These are phyloP conservation scores for Blastobotrys arbuscula DNA, from an alignment of 1,139 yeast genomes.

Conservation along the genomic window DNA sequence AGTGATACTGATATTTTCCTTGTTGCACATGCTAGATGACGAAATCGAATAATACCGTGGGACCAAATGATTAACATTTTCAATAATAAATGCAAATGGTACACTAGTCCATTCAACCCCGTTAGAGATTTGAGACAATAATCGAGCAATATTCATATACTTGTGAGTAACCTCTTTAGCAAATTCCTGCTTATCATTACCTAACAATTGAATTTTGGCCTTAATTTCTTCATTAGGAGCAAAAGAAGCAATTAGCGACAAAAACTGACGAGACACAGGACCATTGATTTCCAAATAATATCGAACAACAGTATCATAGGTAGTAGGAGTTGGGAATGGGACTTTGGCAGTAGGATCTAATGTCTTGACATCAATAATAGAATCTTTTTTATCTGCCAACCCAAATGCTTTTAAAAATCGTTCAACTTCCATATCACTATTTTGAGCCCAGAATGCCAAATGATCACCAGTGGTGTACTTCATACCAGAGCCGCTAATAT, in stretches of 20 bases:
- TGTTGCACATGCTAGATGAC: constrained; percentile 77
- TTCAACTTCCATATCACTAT: constrained; percentile 67
- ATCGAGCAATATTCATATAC: constrained; percentile 71
- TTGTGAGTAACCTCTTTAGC: constrained; percentile 57
- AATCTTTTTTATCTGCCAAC: constrained; percentile 47
- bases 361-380: constrained; percentile 60
- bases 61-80: constrained; percentile 72
- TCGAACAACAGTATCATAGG: constrained; percentile 80
- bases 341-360: constrained; percentile 69
- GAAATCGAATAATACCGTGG: constrained; percentile 97
- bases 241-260: constrained; percentile 71
- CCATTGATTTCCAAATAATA: constrained; percentile 90
- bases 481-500: constrained; percentile 65
- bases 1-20: constrained; percentile 64
- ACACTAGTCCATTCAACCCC: constrained; percentile 65
- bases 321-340: constrained; percentile 89
- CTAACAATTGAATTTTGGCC: constrained; percentile 47
- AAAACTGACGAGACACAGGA: constrained; percentile 83
- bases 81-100: constrained; percentile 82
- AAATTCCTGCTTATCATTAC: constrained; percentile 63
- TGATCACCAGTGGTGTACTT: constrained; percentile 95
- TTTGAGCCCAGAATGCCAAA: constrained; percentile 91
- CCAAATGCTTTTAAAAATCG: constrained; percentile 61
- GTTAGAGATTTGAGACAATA: constrained; percentile 54
- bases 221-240: constrained; percentile 68